Conservation (phyloP, 2,329 filamentous ascomycete species). For the Claviceps spartinae region DNA sequence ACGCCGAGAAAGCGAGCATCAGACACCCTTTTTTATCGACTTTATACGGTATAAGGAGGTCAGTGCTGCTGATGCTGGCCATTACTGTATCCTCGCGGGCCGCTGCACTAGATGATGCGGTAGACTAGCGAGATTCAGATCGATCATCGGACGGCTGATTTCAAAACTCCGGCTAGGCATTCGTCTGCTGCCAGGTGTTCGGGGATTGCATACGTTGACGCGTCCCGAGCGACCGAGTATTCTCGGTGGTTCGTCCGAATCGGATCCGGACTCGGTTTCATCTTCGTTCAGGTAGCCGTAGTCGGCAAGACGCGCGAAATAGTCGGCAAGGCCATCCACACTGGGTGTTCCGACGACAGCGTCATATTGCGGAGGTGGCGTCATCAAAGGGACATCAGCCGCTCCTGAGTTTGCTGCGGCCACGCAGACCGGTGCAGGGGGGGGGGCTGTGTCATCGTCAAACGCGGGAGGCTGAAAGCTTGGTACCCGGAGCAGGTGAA, state of each 20-base stretch:
- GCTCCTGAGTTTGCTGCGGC: constrained; percentile 12
- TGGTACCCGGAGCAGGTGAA: constrained; percentile 70
- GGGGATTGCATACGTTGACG: constrained; percentile 44
- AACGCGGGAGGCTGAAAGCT: constrained; percentile 84
- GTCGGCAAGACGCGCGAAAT: constrained; percentile 68
- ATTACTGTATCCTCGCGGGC: background rate
- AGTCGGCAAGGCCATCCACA: constrained; percentile 65
- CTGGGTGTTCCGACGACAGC: constrained; percentile 56
- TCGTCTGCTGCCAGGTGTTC: constrained; percentile 35
- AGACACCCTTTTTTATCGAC: too few relatives aligned
- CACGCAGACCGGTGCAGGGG: constrained; percentile 16
- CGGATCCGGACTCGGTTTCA: constrained; percentile 27
- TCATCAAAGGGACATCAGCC: constrained; percentile 34
- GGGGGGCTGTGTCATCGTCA: constrained; percentile 49
- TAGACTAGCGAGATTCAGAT: constrained; percentile 2
- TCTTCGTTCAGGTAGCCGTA: constrained; percentile 37
- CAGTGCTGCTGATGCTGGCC: too few relatives aligned
- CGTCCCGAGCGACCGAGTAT: constrained; percentile 38
- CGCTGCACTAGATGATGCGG: background rate
- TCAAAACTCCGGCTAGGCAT: constrained; percentile 45
- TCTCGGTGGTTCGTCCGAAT: constrained; percentile 30
- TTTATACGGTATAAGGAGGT: too few relatives aligned
- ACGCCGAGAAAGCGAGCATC: too few relatives aligned
- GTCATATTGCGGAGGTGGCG: constrained; percentile 77
- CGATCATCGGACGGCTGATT: constrained; percentile 27